These are phyloP conservation scores for Sonneratia caseolaris DNA, from an alignment of 345 rosid species.

Conservation along the genomic window DNA sequence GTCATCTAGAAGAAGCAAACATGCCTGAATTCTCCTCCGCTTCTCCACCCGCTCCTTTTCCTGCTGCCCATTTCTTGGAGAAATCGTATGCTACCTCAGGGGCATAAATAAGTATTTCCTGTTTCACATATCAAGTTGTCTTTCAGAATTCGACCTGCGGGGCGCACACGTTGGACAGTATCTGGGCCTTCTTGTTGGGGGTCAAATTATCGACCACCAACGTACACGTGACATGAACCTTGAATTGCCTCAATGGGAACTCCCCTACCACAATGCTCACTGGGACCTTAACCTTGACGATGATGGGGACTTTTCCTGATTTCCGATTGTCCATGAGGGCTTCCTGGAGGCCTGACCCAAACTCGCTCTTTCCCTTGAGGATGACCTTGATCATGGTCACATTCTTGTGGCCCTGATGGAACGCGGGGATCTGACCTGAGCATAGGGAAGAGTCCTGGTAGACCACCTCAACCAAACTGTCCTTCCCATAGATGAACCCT, in stretches of 20 bases:
- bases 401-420: slow-evolving; percentile 28
- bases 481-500: slow-evolving; percentile 29
- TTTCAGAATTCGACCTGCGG: slow-evolving; percentile 16
- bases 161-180: slow-evolving; percentile 22
- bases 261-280: slow-evolving; percentile 18
- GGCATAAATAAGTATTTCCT: not conserved
- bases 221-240: slow-evolving; percentile 23
- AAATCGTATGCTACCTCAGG: not conserved
- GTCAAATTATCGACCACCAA: slow-evolving; percentile 40
- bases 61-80: not conserved
- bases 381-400: slow-evolving; percentile 16
- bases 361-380: slow-evolving; percentile 31
- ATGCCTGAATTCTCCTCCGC: slow-evolving; percentile 3
- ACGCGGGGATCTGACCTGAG: slow-evolving; percentile 34
- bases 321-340: slow-evolving; percentile 19
- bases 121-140: not conserved
- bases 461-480: slow-evolving; percentile 23
- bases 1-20: slow-evolving; percentile 1
- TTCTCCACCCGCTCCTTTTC: not conserved
- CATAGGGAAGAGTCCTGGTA: slow-evolving; percentile 26
- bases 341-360: slow-evolving; percentile 29
- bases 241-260: slow-evolving; percentile 22
- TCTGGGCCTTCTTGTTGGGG: slow-evolving; percentile 16
- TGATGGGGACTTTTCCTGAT: slow-evolving; percentile 33
- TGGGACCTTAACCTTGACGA: slow-evolving; percentile 28